These are phyloP conservation scores for Kluyveromyces sp. DNA, from an alignment of 1,139 yeast species.

Conservation along the genomic window DNA sequence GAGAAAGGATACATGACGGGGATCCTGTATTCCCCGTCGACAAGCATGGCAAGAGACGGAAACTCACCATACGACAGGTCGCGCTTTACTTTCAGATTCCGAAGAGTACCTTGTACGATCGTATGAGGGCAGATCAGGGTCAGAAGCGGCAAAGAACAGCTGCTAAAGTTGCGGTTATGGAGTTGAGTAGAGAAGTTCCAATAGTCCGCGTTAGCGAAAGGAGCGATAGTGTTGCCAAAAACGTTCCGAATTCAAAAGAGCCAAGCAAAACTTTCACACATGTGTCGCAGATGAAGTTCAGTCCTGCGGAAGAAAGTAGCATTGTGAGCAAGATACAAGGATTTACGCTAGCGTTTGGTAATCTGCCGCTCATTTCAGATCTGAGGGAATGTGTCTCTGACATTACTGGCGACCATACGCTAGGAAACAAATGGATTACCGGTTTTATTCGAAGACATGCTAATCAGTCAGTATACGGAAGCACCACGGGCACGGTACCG, in stretches of 20 bases:
- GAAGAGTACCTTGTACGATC: constrained; percentile 24
- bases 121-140: constrained; percentile 15
- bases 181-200: no score
- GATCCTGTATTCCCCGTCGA: no score
- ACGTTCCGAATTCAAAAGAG: no score
- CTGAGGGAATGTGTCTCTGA: constrained; percentile 17
- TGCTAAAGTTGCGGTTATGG: neutral
- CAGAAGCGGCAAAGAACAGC: constrained; percentile 5
- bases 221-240: no score
- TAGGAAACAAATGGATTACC: constrained; percentile 24
- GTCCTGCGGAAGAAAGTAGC: constrained; percentile 16
- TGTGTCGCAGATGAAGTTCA: constrained; percentile 21
- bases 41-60: constrained; percentile 11
- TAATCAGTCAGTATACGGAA: constrained; percentile 20
- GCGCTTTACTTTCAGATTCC: constrained; percentile 24
- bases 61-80: constrained; percentile 23
- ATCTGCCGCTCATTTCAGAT: constrained; percentile 18
- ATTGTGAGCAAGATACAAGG: constrained; percentile 14
- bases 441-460: constrained; percentile 22
- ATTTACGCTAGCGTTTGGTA: constrained; percentile 19
- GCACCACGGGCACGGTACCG: constrained; percentile 5
- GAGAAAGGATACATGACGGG: no score
- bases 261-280: neutral
- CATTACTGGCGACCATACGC: constrained; percentile 12
- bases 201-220: no score